A percentile compares a stretch with the other conserved stretches of the same genome.
phyloP scores from a whole-genome alignment of 345 rosid species.

The Rubroshorea leprosula region DNA sequence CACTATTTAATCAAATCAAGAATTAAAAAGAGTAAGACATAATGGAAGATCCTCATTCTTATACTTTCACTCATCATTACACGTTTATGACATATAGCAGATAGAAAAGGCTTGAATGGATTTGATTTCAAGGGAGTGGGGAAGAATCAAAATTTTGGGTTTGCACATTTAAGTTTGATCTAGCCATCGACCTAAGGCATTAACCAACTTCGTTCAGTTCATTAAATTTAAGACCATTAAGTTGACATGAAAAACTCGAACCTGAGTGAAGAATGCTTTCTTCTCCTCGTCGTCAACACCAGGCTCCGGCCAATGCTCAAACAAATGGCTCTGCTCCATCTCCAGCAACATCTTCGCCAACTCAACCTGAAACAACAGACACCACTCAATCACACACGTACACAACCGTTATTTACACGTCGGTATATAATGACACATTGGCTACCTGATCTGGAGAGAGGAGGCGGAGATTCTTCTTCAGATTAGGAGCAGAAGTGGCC shows the following conservation, averaged over 20 bases:
- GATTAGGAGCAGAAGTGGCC: slow-evolving; percentile 53
- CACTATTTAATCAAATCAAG: too few species aligned
- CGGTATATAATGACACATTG: neutral
- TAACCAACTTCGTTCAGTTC: neutral
- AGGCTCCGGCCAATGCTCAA: slow-evolving; percentile 67
- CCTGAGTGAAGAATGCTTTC: slow-evolving; percentile 66
- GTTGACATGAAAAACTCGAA: slow-evolving; percentile 8
- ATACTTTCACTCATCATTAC: neutral
- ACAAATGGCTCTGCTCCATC: slow-evolving; percentile 69
- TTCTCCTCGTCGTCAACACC: slow-evolving; percentile 66
- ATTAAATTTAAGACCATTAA: too few species aligned
- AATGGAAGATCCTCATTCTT: neutral
- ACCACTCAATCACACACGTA: neutral
- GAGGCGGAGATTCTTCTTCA: slow-evolving; percentile 47
- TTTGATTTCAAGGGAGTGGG: neutral
- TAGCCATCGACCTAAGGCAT: neutral
- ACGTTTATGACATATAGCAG: neutral
- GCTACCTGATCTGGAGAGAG: slow-evolving; percentile 59
- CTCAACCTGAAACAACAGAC: slow-evolving; percentile 41
- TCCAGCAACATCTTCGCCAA: slow-evolving; percentile 67
- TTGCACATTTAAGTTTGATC: neutral
- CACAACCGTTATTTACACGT: neutral
- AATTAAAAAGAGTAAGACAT: too few species aligned
- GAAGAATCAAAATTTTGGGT: neutral
- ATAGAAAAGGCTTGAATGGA: too few species aligned